phyloP scores from a whole-genome alignment of 805 yeast genomes.

The Yarrowia divulgata region DNA sequence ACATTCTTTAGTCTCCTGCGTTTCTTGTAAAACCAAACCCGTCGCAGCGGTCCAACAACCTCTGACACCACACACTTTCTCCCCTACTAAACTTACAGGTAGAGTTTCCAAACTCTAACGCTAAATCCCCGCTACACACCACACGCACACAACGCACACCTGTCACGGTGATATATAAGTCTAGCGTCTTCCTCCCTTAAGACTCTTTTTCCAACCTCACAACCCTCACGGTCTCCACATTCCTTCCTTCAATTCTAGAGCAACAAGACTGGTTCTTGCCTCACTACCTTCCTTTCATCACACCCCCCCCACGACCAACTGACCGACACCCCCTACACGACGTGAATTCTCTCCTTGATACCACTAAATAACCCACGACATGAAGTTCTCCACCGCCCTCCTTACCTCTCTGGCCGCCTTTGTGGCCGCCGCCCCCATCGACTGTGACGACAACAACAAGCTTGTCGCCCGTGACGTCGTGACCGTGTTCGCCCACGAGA shows the following conservation, averaged over 20 bases:
- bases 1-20: slow-evolving; percentile 21
- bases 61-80: slow-evolving; percentile 5
- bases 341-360: slow-evolving; percentile 11
- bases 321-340: slow-evolving; percentile 7
- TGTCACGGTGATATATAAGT: slow-evolving; percentile 29
- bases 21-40: not conserved
- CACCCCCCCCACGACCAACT: not conserved
- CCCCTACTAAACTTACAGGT: slow-evolving; percentile 19
- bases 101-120: not conserved
- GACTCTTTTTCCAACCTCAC: not conserved
- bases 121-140: not conserved
- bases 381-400: slow-evolving; percentile 42
- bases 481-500: slow-evolving; percentile 39
- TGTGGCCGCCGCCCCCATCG: slow-evolving; percentile 41
- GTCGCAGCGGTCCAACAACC: slow-evolving; percentile 1
- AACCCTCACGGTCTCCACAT: slow-evolving; percentile 35
- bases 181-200: slow-evolving; percentile 1
- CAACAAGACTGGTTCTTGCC: slow-evolving; percentile 38
- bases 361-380: not conserved
- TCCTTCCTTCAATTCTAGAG: slow-evolving; percentile 36
- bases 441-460: slow-evolving; percentile 39
- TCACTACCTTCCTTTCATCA: slow-evolving; percentile 19
- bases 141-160: not conserved
- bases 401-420: slow-evolving; percentile 42
- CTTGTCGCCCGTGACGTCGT: slow-evolving; percentile 31